phyloP scores from a whole-genome alignment of 2,329 filamentous ascomycete genomes.

The Fusarium tuaranense region DNA sequence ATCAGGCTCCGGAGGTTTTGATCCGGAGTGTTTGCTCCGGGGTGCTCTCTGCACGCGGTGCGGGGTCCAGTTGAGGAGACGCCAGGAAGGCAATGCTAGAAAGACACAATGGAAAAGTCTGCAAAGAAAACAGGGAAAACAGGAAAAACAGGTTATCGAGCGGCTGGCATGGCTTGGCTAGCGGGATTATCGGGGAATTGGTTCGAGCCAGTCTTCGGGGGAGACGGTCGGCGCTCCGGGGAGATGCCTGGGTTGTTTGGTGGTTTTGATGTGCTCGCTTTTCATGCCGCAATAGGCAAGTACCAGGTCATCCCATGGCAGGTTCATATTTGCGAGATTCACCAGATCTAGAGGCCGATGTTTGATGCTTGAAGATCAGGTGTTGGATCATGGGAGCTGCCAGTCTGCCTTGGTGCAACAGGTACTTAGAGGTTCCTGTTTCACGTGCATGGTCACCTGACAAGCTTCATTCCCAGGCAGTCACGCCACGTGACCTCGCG shows the following conservation, averaged over 20 bases:
- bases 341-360: neutral
- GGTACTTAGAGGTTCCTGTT: neutral
- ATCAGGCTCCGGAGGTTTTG: neutral
- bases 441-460: slow-evolving; percentile 12
- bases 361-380: neutral
- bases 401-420: neutral
- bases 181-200: slow-evolving; percentile 33
- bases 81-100: neutral
- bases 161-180: slow-evolving; percentile 22
- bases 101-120: slow-evolving; percentile 12
- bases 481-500: slow-evolving; percentile 38
- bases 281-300: neutral
- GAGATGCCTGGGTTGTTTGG: neutral
- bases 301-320: neutral
- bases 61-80: slow-evolving; percentile 2
- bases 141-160: slow-evolving; percentile 14
- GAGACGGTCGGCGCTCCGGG: slow-evolving; percentile 25
- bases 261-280: neutral
- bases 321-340: neutral
- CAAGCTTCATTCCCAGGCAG: neutral
- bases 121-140: slow-evolving; percentile 7
- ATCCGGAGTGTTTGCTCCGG: slow-evolving; percentile 28
- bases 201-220: slow-evolving; percentile 2
- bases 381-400: neutral
- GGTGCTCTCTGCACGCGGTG: neutral